Percentiles rank a stretch among this genome's conserved stretches.
phyloP scores from a whole-genome alignment of 2,329 filamentous ascomycete species.

The Mariannaea elegans region DNA sequence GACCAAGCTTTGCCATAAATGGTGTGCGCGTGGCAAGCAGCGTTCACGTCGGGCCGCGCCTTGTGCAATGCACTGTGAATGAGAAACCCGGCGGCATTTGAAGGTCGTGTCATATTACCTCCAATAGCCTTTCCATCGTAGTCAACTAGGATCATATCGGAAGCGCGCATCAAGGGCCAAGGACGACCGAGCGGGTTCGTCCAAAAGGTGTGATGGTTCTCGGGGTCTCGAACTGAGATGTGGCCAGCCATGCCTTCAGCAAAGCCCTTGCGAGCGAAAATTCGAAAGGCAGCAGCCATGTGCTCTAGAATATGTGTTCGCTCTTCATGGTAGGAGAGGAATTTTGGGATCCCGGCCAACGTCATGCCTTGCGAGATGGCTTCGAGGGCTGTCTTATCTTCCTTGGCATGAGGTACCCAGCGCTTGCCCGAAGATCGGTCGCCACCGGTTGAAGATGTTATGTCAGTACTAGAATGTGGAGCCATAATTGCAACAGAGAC shows the following conservation, averaged over 20 bases:
- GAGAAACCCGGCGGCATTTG: conserved; percentile 72
- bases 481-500: neutral
- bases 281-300: conserved; percentile 71
- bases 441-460: neutral
- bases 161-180: conserved; percentile 57
- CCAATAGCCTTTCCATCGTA: conserved; percentile 10
- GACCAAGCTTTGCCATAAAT: conserved; percentile 71
- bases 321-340: neutral
- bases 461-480: neutral
- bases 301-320: conserved; percentile 55
- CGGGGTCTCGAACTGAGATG: conserved; percentile 70
- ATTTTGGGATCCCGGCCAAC: conserved; percentile 5
- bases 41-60: conserved; percentile 67
- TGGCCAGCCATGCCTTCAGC: conserved; percentile 74
- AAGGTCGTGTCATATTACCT: conserved; percentile 56
- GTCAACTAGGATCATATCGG: conserved; percentile 71
- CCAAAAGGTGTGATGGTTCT: conserved; percentile 68
- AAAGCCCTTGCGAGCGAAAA: conserved; percentile 70
- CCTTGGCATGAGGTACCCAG: neutral
- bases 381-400: conserved; percentile 4
- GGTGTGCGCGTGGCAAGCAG: conserved; percentile 72
- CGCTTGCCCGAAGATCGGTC: neutral
- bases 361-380: neutral
- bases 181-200: conserved; percentile 40
- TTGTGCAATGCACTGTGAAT: conserved; percentile 73